phyloP scores from a whole-genome alignment of 2,329 filamentous ascomycete genomes.

The Arthrinium phaeospermum region DNA sequence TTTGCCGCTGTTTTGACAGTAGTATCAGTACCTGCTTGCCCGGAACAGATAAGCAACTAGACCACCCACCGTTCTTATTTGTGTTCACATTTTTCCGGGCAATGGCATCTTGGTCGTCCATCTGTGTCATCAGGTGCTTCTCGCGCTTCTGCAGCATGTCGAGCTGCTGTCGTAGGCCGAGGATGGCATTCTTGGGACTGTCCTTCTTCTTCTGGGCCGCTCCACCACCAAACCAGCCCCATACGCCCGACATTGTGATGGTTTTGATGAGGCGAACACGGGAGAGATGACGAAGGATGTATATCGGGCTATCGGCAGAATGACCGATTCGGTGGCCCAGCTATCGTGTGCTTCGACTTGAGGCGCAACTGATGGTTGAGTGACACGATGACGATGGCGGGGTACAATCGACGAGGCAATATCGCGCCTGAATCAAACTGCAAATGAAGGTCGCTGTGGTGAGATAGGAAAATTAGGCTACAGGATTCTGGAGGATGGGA shows the following conservation, averaged over 20 bases:
- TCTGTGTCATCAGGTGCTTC: slow-evolving; percentile 87
- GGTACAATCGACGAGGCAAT: neutral
- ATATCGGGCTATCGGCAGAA: slow-evolving; percentile 11
- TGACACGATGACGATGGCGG: slow-evolving; percentile 16
- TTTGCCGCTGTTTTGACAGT: slow-evolving; percentile 72
- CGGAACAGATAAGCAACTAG: slow-evolving; percentile 25
- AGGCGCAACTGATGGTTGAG: neutral
- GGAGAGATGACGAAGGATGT: neutral
- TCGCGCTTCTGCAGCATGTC: slow-evolving; percentile 99
- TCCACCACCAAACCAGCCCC: slow-evolving; percentile 91
- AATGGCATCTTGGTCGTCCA: slow-evolving; percentile 87
- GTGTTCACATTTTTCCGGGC: slow-evolving; percentile 86
- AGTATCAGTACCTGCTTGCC: slow-evolving; percentile 2
- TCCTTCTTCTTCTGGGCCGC: slow-evolving; percentile 87
- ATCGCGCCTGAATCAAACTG: neutral
- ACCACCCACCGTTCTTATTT: slow-evolving; percentile 84
- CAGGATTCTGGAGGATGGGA: slow-evolving; percentile 3
- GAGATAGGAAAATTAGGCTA: neutral
- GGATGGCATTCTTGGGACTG: slow-evolving; percentile 94
- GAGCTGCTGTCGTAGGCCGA: slow-evolving; percentile 83
- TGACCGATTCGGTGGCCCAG: neutral
- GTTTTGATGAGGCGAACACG: slow-evolving; percentile 16
- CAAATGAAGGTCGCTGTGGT: neutral
- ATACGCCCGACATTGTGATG: slow-evolving; percentile 67
- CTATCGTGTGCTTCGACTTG: slow-evolving; percentile 3